A percentile compares a stretch with the other conserved stretches of the same genome.
Evolutionary conservation across 208 protist genomes (phyloP).

Genomic region (Crithidia brevicula): DNA sequence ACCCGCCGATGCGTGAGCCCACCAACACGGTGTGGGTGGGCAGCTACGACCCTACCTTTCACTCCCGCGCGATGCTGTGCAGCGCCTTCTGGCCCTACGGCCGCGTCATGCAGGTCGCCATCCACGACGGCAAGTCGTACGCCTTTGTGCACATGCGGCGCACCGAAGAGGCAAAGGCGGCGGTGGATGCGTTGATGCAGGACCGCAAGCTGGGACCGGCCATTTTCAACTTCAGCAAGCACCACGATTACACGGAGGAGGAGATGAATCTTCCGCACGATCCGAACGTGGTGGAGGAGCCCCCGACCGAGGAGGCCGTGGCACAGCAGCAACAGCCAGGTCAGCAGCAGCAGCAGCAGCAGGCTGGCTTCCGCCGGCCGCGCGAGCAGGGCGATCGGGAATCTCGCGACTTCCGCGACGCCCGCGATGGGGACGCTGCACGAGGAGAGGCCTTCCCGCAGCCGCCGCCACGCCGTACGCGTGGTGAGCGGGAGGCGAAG

Average conservation of each 20-base stretch:
- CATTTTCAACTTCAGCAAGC: constrained; percentile 87
- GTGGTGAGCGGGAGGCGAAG: constrained; percentile 57
- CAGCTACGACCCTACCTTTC: constrained; percentile 63
- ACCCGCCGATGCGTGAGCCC: constrained; percentile 54
- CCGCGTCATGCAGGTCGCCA: constrained; percentile 78
- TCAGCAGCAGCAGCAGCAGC: neutral
- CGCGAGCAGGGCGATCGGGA: constrained; percentile 21
- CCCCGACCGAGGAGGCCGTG: constrained; percentile 20
- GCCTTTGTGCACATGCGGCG: constrained; percentile 88
- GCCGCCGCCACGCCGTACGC: constrained; percentile 50
- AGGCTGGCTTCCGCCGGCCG: constrained; percentile 17
- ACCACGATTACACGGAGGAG: constrained; percentile 81
- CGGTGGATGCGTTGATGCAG: constrained; percentile 70
- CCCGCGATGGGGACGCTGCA: constrained; percentile 6
- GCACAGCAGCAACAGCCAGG: constrained; percentile 5
- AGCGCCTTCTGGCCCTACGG: constrained; percentile 75
- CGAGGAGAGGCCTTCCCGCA: neutral
- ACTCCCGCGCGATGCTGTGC: constrained; percentile 59
- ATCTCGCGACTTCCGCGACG: constrained; percentile 20
- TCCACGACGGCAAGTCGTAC: constrained; percentile 70
- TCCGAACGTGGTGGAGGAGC: constrained; percentile 31
- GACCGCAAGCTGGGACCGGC: constrained; percentile 56
- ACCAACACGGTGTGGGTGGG: constrained; percentile 92
- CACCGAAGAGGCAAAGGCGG: constrained; percentile 75
- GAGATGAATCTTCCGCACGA: constrained; percentile 69